These are phyloP conservation scores for Penicillium sp. DNA, from an alignment of 2,329 filamentous ascomycete species.

Conservation along the genomic window DNA sequence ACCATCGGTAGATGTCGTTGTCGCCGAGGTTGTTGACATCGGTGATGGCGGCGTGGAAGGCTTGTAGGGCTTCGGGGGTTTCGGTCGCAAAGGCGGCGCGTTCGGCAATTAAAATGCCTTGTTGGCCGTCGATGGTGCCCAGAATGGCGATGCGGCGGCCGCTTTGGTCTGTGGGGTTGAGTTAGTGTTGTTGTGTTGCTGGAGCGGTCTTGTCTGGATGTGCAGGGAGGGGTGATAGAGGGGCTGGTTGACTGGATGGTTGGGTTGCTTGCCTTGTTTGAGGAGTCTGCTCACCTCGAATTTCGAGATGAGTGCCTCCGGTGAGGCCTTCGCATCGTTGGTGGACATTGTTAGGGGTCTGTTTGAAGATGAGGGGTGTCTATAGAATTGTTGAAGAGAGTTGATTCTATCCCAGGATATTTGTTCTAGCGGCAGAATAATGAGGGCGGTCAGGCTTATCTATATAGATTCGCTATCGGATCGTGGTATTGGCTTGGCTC, in stretches of 20 bases:
- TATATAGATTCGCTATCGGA: too few species aligned
- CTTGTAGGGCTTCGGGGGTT: conserved; percentile 50
- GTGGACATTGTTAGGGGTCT: too few species aligned
- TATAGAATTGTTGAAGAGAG: too few species aligned
- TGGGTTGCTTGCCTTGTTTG: conserved; percentile 58
- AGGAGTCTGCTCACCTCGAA: conserved; percentile 62
- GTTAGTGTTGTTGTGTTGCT: too few species aligned
- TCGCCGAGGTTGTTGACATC: conserved; percentile 74
- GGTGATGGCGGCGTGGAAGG: conserved; percentile 58
- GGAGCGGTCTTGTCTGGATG: too few species aligned
- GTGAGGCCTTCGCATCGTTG: too few species aligned
- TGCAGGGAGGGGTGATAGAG: too few species aligned
- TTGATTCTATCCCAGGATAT: too few species aligned
- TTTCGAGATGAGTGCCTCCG: conserved; percentile 41
- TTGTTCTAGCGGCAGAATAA: too few species aligned
- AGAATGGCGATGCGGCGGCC: conserved; percentile 72
- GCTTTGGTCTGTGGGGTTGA: conserved; percentile 64
- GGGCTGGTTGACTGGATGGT: too few species aligned
- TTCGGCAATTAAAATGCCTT: conserved; percentile 73
- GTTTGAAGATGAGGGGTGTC: too few species aligned
- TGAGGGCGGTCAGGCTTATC: conserved; percentile 14
- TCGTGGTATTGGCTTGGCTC: conserved; percentile 1
- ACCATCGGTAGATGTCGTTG: conserved; percentile 97
- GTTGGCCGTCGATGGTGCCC: conserved; percentile 61
- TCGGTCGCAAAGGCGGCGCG: conserved; percentile 74